Evolutionary conservation across 1,284 basidiomycete species (phyloP), one percentile per base, ranked within the genome.

Genomic region (Takashimella tepidaria): DNA sequence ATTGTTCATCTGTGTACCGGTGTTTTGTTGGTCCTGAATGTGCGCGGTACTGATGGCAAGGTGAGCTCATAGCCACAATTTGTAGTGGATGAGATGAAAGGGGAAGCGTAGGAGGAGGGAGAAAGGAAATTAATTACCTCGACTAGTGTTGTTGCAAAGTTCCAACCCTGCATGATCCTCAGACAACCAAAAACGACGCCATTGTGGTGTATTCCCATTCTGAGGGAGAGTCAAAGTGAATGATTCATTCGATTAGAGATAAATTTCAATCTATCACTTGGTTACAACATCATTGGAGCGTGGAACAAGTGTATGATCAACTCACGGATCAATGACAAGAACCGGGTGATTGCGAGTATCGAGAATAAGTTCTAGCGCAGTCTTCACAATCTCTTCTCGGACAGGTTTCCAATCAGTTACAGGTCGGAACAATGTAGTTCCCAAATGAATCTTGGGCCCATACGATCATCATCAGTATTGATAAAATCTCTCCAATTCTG

Each of bases 1-100:
- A 75, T 45, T 73, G 70, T 54, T 75, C 73, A 55, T 75, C 73
- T n/a, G 65, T 57, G 45, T 71, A 70, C 4, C 72, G 62, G 54
- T 74, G 70, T 47, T 74, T 74, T 3, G 66, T 64, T 0, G 68
- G 70, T 1, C 72, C 72, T 23, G 71, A 68, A 50, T 73, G 70
- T 0, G 70, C 55, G 2, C 73, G 66, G 49, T 75, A 75, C 73
- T 73, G 46, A 5, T 23, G 42, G 45, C 47, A 24, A 4, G 19
- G 13, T 44, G 4, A 37, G 11, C 27, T 41, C 16, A 16, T 42
- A 8, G 8, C 41, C 19, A 26, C 45, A 25, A 11, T 26, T 19
- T n/a, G n/a, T n/a, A n/a, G n/a, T n/a, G n/a, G n/a, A n/a, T n/a
- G n/a, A n/a, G n/a, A n/a, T n/a, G n/a, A n/a, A n/a, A n/a, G n/a